Conservation (phyloP, 176 grass and related monocot genomes). For the Musa schizocarpa region DNA sequence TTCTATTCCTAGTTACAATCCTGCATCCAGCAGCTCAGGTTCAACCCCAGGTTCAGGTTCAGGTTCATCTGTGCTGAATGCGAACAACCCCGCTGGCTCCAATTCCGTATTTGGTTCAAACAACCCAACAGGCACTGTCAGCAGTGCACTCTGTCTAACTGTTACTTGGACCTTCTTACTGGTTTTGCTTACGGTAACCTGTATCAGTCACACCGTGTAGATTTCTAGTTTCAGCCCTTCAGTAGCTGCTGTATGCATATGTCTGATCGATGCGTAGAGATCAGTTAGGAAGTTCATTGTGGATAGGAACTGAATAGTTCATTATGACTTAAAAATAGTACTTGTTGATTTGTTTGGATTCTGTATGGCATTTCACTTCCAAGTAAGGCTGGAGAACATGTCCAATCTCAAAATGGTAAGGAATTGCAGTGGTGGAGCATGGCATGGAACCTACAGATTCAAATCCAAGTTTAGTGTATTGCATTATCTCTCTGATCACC, state of each 20-base stretch:
- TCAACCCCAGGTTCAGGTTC: slow-evolving; percentile 28
- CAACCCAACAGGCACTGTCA: slow-evolving; percentile 32
- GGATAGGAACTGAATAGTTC: background rate
- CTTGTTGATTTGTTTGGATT: background rate
- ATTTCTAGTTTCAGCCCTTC: background rate
- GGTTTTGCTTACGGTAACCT: slow-evolving; percentile 44
- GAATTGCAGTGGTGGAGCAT: too few species aligned
- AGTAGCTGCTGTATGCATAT: background rate
- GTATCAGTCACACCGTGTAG: slow-evolving; percentile 39
- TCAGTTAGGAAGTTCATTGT: background rate
- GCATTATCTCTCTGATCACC: too few species aligned
- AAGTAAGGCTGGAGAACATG: background rate
- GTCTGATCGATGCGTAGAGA: background rate
- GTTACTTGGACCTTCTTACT: slow-evolving; percentile 25
- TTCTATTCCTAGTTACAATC: slow-evolving; percentile 28
- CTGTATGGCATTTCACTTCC: background rate
- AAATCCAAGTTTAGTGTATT: too few species aligned
- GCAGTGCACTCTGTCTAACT: slow-evolving; percentile 23
- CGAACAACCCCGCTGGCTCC: slow-evolving; percentile 31
- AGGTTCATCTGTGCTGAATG: slow-evolving; percentile 69
- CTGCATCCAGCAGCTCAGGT: slow-evolving; percentile 22
- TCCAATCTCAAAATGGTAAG: background rate
- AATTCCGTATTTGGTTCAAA: slow-evolving; percentile 46
- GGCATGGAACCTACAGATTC: too few species aligned
- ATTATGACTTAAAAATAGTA: background rate